Base-by-base conservation (phyloP, 805 yeast genomes). In the Sungouiozyma intestinalis region DNA sequence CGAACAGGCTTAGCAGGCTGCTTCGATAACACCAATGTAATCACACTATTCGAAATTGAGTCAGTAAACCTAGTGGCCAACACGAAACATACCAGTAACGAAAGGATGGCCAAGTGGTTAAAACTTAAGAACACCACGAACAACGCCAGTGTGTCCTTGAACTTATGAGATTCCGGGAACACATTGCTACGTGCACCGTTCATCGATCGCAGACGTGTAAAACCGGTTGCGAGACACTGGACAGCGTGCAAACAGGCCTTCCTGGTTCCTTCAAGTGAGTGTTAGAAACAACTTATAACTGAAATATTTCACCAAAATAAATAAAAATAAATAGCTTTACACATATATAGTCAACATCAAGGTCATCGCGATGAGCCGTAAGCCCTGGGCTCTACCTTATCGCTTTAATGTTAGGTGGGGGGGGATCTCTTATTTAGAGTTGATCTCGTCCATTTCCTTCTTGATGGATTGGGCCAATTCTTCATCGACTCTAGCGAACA, bases 401-500 rank as follows among this genome's bases (percentile, higher is more conserved):
- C 11, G 16, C 4, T 32, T 32, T n/a, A 32, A 32, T 5, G 16
- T 32, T 32, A 32, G 18, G 36, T 31, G 35, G 34, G 24, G 33
- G 18, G 24, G n/a, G 19, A 29, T 7, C 18, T 36, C 37, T 46
- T 42, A 16, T 18, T 20, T 33, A 33, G 18, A 33, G 40, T 6
- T 38, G 17, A 36, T 14, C 6, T 9, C 18, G 20, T 46, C 43
- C 40, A 73, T 68, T 60, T 81, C 94, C 54, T 69, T 73, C 64
- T 78, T 76, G 60, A 88, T 75, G 49, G 71, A 72, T 40, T 65
- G 69, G 45, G 85, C 87, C 60, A 90, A 72, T 41, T 73, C 77
- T 37, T 74, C 71, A 57, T 77, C 73, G 42, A 87, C 94, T 63
- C 79, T 77, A 44, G 73, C 60, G 60, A 86, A 88, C 75, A 80